Percentiles rank a stretch among this genome's conserved stretches.
phyloP scores from a whole-genome alignment of 169 alveolate genomes.

The Plasmodium malariae region DNA sequence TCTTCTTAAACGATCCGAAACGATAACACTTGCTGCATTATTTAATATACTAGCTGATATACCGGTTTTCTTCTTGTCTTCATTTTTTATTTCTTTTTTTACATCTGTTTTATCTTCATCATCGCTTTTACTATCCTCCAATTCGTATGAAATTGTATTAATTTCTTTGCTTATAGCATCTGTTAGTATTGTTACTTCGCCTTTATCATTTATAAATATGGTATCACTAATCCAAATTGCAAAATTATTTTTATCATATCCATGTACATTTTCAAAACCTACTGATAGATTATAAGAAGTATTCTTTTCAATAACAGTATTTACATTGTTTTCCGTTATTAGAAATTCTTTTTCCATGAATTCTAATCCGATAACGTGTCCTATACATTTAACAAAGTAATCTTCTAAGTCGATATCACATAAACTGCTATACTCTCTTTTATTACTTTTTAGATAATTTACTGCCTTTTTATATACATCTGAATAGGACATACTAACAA shows the following conservation, averaged over 20 bases:
- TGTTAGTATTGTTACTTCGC: conserved; percentile 82
- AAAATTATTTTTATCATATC: conserved; percentile 80
- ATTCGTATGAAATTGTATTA: conserved; percentile 88
- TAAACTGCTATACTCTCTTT: conserved; percentile 12
- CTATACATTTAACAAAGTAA: conserved; percentile 86
- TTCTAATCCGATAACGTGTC: conserved; percentile 92
- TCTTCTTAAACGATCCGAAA: conserved; percentile 83
- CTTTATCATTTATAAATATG: conserved; percentile 84
- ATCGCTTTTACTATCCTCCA: conserved; percentile 84
- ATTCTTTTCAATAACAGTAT: conserved; percentile 80
- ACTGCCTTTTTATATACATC: conserved; percentile 80
- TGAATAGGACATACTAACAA: conserved; percentile 78
- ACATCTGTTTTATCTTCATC: conserved; percentile 79
- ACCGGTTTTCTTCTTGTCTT: conserved; percentile 79
- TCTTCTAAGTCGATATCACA: conserved; percentile 41
- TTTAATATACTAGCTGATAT: conserved; percentile 83
- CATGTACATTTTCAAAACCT: conserved; percentile 87
- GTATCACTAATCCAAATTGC: conserved; percentile 94
- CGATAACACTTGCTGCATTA: conserved; percentile 86
- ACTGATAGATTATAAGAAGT: conserved; percentile 89
- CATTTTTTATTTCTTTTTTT: background rate
- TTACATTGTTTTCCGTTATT: conserved; percentile 64
- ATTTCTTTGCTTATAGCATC: conserved; percentile 84
- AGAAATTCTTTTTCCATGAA: conserved; percentile 84
- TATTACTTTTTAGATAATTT: conserved; percentile 75